Evolutionary conservation across 2,329 filamentous ascomycete species (phyloP).

Genomic region (Septoria linicola): DNA sequence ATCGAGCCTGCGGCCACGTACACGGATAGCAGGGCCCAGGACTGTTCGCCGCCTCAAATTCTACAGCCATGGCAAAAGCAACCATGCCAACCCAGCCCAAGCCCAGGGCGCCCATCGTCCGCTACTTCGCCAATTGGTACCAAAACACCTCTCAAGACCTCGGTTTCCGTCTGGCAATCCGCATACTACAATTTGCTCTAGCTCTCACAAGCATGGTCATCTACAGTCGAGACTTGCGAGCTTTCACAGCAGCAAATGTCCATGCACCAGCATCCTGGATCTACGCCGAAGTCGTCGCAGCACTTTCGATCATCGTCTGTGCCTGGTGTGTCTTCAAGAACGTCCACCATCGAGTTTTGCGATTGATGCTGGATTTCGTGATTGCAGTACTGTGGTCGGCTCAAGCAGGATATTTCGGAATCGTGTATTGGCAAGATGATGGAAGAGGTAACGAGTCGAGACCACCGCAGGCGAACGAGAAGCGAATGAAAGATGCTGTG

Average conservation of each 20-base stretch:
- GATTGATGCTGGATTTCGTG: constrained; percentile 7
- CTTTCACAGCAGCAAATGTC: not conserved
- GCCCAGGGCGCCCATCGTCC: constrained; percentile 6
- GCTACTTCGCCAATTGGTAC: constrained; percentile 13
- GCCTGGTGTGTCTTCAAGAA: constrained; percentile 10
- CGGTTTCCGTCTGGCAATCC: constrained; percentile 12
- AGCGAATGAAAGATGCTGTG: constrained; percentile 2
- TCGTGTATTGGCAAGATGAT: constrained; percentile 1
- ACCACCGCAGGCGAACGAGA: constrained; percentile 5
- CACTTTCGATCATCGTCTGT: constrained; percentile 8
- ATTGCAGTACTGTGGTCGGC: constrained; percentile 12
- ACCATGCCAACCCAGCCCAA: not conserved
- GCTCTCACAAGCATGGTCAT: constrained; percentile 12
- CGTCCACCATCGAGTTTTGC: not conserved
- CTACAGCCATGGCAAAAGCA: not conserved
- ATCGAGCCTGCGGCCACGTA: no score
- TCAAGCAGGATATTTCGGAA: constrained; percentile 10
- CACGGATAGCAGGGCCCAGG: no score
- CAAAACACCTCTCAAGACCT: constrained; percentile 10
- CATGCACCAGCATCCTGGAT: constrained; percentile 8
- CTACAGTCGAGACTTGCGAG: constrained; percentile 6
- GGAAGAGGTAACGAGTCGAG: not conserved
- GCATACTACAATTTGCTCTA: constrained; percentile 4
- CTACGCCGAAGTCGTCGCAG: constrained; percentile 12
- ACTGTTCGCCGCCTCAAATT: no score